phyloP scores from a whole-genome alignment of 495 filamentous ascomycete species.

The Penicillium daleae region DNA sequence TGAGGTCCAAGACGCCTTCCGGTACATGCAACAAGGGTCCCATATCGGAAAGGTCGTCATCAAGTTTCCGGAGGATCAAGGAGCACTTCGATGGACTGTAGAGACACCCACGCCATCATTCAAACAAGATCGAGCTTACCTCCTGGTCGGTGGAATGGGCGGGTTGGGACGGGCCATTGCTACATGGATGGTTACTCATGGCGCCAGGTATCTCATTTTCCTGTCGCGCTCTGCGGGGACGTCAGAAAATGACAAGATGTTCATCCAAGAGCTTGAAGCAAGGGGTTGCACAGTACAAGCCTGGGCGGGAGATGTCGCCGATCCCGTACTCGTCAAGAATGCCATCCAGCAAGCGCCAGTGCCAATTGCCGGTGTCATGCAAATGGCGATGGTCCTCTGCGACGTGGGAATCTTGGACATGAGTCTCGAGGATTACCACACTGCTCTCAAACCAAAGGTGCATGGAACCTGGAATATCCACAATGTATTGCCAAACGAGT shows the following conservation, averaged over 20 bases:
- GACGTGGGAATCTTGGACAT: constrained; percentile 40
- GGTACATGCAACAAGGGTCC: constrained; percentile 7
- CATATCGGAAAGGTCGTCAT: constrained; percentile 11
- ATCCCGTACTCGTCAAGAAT: neutral
- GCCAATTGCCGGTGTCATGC: neutral
- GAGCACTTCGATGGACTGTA: neutral
- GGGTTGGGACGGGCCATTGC: neutral
- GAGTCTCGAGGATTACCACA: constrained; percentile 38
- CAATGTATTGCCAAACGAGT: constrained; percentile 1
- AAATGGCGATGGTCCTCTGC: neutral
- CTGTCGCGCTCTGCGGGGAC: neutral
- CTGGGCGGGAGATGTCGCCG: neutral
- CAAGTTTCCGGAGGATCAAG: neutral
- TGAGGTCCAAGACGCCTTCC: constrained; percentile 1
- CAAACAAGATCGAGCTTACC: neutral
- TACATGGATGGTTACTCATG: neutral
- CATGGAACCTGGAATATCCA: constrained; percentile 57
- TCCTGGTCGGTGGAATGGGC: neutral
- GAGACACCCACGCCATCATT: neutral
- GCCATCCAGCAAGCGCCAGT: neutral
- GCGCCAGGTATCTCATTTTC: neutral
- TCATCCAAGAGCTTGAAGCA: neutral
- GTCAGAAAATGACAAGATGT: neutral
- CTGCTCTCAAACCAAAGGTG: constrained; percentile 43
- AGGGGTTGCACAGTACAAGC: neutral